These are phyloP conservation scores for Mrakia gelida DNA, from an alignment of 768 basidiomycete genomes.

Conservation along the genomic window DNA sequence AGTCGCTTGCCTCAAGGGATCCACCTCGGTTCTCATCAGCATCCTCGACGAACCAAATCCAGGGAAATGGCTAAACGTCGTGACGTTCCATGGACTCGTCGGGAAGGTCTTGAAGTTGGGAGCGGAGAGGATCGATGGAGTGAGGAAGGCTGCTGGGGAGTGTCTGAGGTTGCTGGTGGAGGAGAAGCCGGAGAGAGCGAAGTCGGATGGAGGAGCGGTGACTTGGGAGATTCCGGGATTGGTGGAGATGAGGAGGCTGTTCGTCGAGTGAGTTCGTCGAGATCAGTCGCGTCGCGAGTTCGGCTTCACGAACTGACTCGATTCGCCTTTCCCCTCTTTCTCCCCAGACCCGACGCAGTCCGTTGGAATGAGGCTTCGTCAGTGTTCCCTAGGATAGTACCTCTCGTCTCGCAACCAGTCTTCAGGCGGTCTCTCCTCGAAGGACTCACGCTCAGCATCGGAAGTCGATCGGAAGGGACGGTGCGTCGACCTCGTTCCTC, in stretches of 20 bases:
- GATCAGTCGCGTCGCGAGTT: neutral
- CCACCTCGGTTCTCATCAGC: constrained; percentile 55
- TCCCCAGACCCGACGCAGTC: constrained; percentile 12
- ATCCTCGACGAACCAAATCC: constrained; percentile 53
- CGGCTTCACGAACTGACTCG: neutral
- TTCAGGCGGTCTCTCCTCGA: constrained; percentile 63
- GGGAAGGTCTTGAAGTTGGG: constrained; percentile 78
- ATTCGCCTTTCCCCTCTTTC: neutral
- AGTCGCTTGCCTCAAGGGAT: constrained; percentile 64
- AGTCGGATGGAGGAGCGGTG: neutral
- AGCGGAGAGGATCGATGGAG: constrained; percentile 73
- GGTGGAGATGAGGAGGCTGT: neutral
- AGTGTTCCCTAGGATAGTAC: constrained; percentile 70
- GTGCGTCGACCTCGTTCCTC: constrained; percentile 51
- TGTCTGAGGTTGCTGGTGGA: constrained; percentile 14
- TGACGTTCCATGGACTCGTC: constrained; percentile 56
- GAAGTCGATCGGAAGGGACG: constrained; percentile 77
- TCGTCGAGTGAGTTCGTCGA: constrained; percentile 7
- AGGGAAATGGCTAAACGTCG: constrained; percentile 58
- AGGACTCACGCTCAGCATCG: constrained; percentile 73
- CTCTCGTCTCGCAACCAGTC: constrained; percentile 57
- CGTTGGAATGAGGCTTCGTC: constrained; percentile 67
- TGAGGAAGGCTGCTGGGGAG: constrained; percentile 30
- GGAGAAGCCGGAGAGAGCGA: too few species aligned
- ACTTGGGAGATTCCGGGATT: constrained; percentile 16